Percentiles rank a stretch among this genome's conserved stretches.
Evolutionary conservation across 805 yeast genomes (phyloP).

Genomic region (Lipomyces sp.): DNA sequence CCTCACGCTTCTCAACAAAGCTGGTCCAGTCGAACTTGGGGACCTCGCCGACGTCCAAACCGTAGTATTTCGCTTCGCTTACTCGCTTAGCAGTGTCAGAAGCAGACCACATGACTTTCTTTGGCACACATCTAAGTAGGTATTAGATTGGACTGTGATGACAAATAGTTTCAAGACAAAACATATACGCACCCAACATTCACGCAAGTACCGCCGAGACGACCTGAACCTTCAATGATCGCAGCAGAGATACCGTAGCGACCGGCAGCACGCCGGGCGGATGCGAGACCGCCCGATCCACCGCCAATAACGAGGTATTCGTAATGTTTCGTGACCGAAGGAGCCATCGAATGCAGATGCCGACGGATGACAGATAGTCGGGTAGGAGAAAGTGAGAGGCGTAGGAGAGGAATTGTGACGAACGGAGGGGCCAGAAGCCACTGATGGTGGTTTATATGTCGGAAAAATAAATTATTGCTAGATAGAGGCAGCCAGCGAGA

Average conservation of each 20-base stretch:
- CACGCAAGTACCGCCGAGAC: conserved; percentile 97
- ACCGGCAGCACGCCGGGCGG: conserved; percentile 91
- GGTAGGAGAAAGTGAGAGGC: conserved; percentile 3
- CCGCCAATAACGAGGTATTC: conserved; percentile 97
- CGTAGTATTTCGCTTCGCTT: conserved; percentile 78
- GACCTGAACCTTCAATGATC: conserved; percentile 72
- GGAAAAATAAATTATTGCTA: no score
- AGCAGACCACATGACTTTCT: conserved; percentile 98
- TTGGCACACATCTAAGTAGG: conserved; percentile 76
- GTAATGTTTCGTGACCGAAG: conserved; percentile 60
- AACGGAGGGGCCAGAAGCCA: not conserved
- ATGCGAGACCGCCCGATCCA: conserved; percentile 99
- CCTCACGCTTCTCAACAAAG: conserved; percentile 88
- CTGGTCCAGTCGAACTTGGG: conserved; percentile 78
- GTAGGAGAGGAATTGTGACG: conserved; percentile 12
- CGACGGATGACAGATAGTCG: conserved; percentile 9
- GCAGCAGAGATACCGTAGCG: conserved; percentile 87
- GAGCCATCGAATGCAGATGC: conserved; percentile 23
- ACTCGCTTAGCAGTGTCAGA: conserved; percentile 82
- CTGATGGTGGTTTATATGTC: not conserved
- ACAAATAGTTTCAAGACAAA: not conserved
- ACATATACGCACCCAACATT: conserved; percentile 70
- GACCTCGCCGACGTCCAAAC: conserved; percentile 65
- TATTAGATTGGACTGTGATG: not conserved
- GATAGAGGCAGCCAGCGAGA: no score